These are phyloP conservation scores for Chytridium lagenaria DNA, from an alignment of 371 early-diverging fungal genomes.

Conservation along the genomic window DNA sequence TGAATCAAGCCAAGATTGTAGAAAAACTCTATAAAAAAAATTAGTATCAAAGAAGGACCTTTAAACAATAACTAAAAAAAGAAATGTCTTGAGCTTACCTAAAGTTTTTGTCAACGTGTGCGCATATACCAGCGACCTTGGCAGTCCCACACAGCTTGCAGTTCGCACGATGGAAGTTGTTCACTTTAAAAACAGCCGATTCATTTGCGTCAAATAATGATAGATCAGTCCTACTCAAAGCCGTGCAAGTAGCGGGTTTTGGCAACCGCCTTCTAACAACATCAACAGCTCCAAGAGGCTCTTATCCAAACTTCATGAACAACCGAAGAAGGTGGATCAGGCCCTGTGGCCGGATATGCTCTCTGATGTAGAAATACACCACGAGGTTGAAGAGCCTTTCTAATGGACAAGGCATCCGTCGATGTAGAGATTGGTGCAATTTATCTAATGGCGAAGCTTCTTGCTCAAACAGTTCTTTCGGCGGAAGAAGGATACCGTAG, in stretches of 20 bases:
- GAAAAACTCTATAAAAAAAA: conserved; percentile 1
- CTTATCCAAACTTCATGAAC: neutral
- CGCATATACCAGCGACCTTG: neutral
- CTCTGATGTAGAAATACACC: conserved; percentile 7
- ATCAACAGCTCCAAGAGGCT: neutral
- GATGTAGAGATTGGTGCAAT: neutral
- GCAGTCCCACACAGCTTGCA: neutral
- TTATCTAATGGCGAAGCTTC: neutral
- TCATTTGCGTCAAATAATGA: neutral
- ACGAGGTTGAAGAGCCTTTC: neutral
- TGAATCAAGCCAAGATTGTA: conserved; percentile 5
- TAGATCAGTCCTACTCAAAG: neutral
- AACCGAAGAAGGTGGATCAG: neutral
- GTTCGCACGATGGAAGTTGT: neutral
- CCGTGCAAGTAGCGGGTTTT: neutral
- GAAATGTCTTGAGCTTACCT: neutral
- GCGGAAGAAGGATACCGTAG: conserved; percentile 4
- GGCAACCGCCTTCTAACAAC: neutral
- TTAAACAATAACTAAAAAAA: neutral
- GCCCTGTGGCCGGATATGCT: neutral
- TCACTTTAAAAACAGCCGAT: neutral
- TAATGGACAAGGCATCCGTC: neutral
- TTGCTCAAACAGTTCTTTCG: neutral
- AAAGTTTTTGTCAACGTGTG: conserved; percentile 15
- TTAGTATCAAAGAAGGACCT: neutral